Evolutionary conservation across 176 grass and related monocot species (phyloP).

Genomic region (Lolium perenne): DNA sequence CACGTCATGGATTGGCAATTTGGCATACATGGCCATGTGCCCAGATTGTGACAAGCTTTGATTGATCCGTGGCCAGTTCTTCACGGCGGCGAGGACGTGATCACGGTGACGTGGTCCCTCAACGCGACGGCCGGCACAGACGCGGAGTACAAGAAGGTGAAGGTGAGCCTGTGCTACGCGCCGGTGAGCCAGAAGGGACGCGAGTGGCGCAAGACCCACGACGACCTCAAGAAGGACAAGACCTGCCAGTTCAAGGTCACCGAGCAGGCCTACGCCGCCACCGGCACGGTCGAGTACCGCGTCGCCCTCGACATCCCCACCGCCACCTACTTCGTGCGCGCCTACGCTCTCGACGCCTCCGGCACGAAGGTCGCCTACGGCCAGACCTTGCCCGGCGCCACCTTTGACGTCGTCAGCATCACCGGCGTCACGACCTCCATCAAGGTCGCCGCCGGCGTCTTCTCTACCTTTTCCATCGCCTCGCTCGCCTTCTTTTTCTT

Average conservation of each 20-base stretch:
- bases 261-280: conserved; percentile 25
- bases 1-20: too few species aligned
- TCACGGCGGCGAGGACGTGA: conserved; percentile 58
- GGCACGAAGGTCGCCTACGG: conserved; percentile 73
- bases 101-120: conserved; percentile 67
- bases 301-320: conserved; percentile 60
- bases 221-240: conserved; percentile 79
- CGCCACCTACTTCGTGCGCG: conserved; percentile 71
- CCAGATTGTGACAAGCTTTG: too few species aligned
- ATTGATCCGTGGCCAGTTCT: conserved; percentile 47
- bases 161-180: conserved; percentile 76
- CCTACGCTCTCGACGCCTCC: conserved; percentile 60
- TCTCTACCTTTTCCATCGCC: conserved; percentile 78
- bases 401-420: conserved; percentile 66
- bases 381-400: conserved; percentile 50
- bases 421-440: conserved; percentile 63
- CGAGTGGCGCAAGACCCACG: conserved; percentile 64
- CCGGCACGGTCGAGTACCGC: conserved; percentile 40
- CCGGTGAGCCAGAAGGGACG: conserved; percentile 70
- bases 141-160: conserved; percentile 52
- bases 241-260: conserved; percentile 68
- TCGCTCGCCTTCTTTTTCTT: conserved; percentile 81
- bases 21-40: not conserved
- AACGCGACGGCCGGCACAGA: conserved; percentile 38
- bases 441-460: conserved; percentile 75